Evolutionary conservation across 257 asterid genomes (phyloP), one percentile per base, ranked within the genome.

Genomic region (Coffea eugenioides): DNA sequence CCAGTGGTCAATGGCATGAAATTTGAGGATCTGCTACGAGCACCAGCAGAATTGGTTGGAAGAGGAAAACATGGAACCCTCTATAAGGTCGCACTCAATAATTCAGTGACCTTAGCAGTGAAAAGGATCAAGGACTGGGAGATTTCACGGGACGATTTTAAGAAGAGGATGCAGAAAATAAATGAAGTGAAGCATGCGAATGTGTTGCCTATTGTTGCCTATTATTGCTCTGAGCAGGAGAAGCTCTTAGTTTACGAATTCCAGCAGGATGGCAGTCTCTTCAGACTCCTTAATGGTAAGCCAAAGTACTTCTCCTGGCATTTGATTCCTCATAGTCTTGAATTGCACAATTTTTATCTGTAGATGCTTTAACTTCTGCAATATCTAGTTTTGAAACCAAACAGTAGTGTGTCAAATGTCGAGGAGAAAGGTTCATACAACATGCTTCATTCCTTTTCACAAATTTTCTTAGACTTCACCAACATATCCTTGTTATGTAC

Each of bases 81-180:
- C 3, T 93, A 90, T 34, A 90, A 86, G 88, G 97, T 93, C 74
- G 81, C 82, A 15, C 65, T 88, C 74, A 64, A 80, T 27, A 85
- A 57, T 23, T 86, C 86, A 46, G 74, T 85, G 51, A 88, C 18
- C 4, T 52, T 93, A 14, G 97, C 88, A 6, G 98, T 90, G 84
- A 93, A 93, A 77, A 88, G 98, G 81, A 90, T 92, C 61, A 85
- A 90, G 79, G 91, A 85, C 27, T 92, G 93, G 97, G 91, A 85
- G 0, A 85, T 93, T 66, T 68, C 89, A 0, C 85, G 72, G 39
- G 93, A 88, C 13, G 91, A 89, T 13, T 89, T 93, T 78, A 87
- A 85, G 91, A 85, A 77, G 34, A 85, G 94, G 81, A 90, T 93
- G 88, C 81, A 81, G 51, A 79, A 84, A 81, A 83, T 90, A 11